A percentile compares a stretch with the other conserved stretches of the same genome.
phyloP scores from a whole-genome alignment of 169 alveolate species.

The Cryptosporidium xiaoi region DNA sequence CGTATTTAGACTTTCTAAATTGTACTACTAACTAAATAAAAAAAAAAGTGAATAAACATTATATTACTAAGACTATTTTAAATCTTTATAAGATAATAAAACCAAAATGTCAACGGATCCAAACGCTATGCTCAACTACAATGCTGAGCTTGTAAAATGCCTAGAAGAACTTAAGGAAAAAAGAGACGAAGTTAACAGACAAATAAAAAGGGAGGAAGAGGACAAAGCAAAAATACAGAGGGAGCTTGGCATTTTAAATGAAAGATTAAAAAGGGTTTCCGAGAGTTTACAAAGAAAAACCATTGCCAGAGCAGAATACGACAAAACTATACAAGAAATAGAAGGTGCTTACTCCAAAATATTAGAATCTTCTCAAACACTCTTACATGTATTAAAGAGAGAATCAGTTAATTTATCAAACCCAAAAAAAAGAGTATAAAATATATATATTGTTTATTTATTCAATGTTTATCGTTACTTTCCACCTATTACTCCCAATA shows the following conservation, averaged over 20 bases:
- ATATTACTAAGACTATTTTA: too few relatives aligned
- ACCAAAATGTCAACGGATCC: constrained; percentile 61
- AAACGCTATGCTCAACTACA: constrained; percentile 84
- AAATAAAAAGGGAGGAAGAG: constrained; percentile 87
- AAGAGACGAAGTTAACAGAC: constrained; percentile 88
- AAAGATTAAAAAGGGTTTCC: constrained; percentile 85
- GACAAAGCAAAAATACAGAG: constrained; percentile 87
- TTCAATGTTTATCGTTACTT: too few relatives aligned
- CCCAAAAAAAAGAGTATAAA: constrained; percentile 78
- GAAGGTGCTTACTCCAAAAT: constrained; percentile 92
- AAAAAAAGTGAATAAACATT: too few relatives aligned
- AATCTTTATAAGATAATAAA: too few relatives aligned
- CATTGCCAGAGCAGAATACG: constrained; percentile 90
- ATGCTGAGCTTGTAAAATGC: constrained; percentile 89
- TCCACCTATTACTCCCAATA: too few relatives aligned
- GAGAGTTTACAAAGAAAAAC: constrained; percentile 87
- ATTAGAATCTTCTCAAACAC: constrained; percentile 91
- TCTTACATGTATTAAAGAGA: constrained; percentile 90
- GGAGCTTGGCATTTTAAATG: constrained; percentile 84
- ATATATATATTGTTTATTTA: too few relatives aligned
- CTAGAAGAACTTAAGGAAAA: constrained; percentile 90
- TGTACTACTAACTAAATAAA: too few relatives aligned
- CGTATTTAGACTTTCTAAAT: too few relatives aligned
- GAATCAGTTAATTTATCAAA: constrained; percentile 85
- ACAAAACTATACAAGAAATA: constrained; percentile 91